These are phyloP conservation scores for Raphanus raphanistrum DNA, from an alignment of 345 rosid genomes.

Conservation along the genomic window DNA sequence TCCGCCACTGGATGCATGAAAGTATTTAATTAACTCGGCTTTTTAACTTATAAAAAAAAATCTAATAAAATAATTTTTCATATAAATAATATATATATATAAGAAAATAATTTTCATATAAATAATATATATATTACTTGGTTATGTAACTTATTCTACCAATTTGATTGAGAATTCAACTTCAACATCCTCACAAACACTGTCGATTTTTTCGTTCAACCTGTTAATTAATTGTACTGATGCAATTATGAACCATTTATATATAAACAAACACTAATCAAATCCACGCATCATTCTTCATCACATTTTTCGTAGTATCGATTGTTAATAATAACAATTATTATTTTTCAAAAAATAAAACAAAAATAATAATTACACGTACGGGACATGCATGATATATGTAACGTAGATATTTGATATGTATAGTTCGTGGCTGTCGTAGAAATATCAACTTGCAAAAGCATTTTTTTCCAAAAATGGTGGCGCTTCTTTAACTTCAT, in stretches of 20 bases:
- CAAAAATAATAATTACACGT: neutral
- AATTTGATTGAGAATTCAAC: neutral
- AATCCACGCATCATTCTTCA: neutral
- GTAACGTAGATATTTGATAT: neutral
- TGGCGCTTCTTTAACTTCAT: neutral
- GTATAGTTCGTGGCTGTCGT: neutral
- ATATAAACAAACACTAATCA: neutral
- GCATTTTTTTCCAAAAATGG: neutral
- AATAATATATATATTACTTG: neutral
- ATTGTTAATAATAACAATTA: neutral
- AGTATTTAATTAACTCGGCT: no score
- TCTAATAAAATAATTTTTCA: no score
- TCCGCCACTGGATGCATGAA: no score
- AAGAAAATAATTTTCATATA: neutral
- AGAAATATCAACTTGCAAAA: slow-evolving; percentile 10
- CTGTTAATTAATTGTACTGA: neutral
- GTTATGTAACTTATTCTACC: neutral
- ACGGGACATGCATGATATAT: neutral
- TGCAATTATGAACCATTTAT: neutral
- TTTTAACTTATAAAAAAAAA: no score
- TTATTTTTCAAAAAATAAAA: no score
- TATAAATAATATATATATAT: no score
- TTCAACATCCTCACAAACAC: neutral
- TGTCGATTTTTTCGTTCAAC: neutral
- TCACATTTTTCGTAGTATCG: neutral